Conservation (phyloP, 805 yeast genomes). For the Wickerhamomyces queroliae region DNA sequence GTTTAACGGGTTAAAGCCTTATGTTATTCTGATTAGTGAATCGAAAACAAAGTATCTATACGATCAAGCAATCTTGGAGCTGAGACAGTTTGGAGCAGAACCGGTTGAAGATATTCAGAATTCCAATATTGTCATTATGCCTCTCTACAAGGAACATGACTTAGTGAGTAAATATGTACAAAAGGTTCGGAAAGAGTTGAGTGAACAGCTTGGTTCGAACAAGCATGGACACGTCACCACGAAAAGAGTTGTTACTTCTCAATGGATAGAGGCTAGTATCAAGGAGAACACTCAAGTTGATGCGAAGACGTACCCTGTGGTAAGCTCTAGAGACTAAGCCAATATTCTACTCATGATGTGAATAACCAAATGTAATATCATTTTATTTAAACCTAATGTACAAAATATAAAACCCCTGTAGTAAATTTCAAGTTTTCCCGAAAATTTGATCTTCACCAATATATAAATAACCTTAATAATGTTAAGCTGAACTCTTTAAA, state of each 20-base stretch:
- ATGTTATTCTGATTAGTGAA: conserved; percentile 17
- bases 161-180: conserved; percentile 1
- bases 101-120: conserved; percentile 21
- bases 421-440: no score
- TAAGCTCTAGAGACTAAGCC: background rate
- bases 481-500: no score
- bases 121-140: conserved; percentile 36
- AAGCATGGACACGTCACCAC: conserved; percentile 16
- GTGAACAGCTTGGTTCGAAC: background rate
- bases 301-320: conserved; percentile 25
- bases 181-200: conserved; percentile 8
- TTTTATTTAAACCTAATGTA: no score
- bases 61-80: conserved; percentile 16
- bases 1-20: conserved; percentile 31
- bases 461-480: no score
- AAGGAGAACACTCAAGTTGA: conserved; percentile 24
- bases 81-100: conserved; percentile 41
- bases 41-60: conserved; percentile 7
- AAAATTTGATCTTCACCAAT: no score
- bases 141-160: conserved; percentile 7
- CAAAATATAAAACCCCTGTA: no score
- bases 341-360: no score
- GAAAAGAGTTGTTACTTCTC: conserved; percentile 27
- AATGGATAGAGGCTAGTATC: conserved; percentile 33
- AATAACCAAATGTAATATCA: no score